Evolutionary conservation across 106 monocot genomes (phyloP), one percentile per base, ranked within the genome.

Genomic region (Dioscorea alata): DNA sequence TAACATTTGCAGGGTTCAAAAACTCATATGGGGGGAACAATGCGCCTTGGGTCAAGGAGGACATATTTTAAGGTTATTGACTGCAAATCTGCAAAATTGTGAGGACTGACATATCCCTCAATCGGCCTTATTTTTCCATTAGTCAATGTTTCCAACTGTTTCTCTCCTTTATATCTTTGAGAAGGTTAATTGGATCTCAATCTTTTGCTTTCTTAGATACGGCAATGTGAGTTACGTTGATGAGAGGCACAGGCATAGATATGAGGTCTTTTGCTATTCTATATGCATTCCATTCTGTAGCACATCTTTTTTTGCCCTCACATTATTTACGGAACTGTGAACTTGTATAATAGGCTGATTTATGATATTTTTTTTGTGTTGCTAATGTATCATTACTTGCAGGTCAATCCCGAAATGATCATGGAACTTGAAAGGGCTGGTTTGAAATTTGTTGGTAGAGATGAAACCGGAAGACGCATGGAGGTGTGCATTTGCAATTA

Each of bases 21-120:
- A 83, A 99, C 97, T n/a, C 97, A 92, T 59, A 99, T 92, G 97
- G 97, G 97, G 21, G 92, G 79, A 23, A 99, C 97, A 15, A 99
- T 99, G 97, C 75, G 97, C 54, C 87, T 99, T 76, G 97, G 97
- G 53, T 99, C 87, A 18, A 81, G 97, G 57, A 86, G 89, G 51
- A 92, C 92, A 33, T 79, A 72, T 71, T 90, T 90, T 28, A 72
- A 84, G 33, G 56, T 54, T 50, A 16, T 62, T 31, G 73, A 87
- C 76, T 85, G 87, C 79, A 99, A 83, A 72, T 81, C 92, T 72
- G 84, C 85, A 22, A 89, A 92, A 69, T 57, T 97, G 96, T 97
- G 68, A 86, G 82, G 21, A 81, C 25, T 16, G 28, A 48, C 31
- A n/a, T 32, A 28, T 48, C 35, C 19, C 25, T 17, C n/a, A 24